Base-by-base conservation (phyloP, 2,329 filamentous ascomycete genomes). In the Aspergillus pseudoterreus region DNA sequence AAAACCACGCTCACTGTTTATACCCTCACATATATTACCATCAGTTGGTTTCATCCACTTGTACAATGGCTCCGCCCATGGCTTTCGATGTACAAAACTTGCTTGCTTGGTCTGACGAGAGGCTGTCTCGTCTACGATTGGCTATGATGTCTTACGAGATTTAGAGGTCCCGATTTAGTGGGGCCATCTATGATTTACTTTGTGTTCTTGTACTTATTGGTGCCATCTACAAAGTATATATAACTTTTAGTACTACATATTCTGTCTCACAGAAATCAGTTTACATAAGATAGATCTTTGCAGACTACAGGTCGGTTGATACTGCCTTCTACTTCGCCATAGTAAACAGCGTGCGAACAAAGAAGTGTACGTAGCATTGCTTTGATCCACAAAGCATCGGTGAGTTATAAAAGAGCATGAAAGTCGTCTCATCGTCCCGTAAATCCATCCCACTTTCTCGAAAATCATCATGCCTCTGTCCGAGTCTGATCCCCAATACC, bases 401-500 rank as follows among this genome's bases (percentile, higher is more conserved):
- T 22, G n/a, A 14, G n/a, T 12, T 42, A 14, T 19, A 17, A 42
- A 42, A 19, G 39, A 42, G 39, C 19, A 22, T 19, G 39, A 12
- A 21, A 22, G 39, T 42, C 39, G 19, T 42, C 39, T 42, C 39
- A 27, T 43, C 39, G 9, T 30, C 36, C 38, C 33, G 17, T 24
- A 24, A 19, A 32, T 46, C 36, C 12, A 39, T 46, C 15, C 6
- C 19, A 24, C 19, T 30, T 50, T 22, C 19, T 24, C 11, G 3
- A 15, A 33, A 38, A 11, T 32, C 27, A 19, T 54, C 54, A 63
- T 33, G 58, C 46, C 45, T 58, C 52, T 43, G 52, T 36, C n/a
- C 50, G 47, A 2, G 50, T 33, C 14, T 59, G 48, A 24, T 69
- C 63, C 11, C 69, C 68, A 17, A 77, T 68, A 22, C 66, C 68